phyloP scores from a whole-genome alignment of 2,329 filamentous ascomycete genomes.

The Aspergillus glaucus region DNA sequence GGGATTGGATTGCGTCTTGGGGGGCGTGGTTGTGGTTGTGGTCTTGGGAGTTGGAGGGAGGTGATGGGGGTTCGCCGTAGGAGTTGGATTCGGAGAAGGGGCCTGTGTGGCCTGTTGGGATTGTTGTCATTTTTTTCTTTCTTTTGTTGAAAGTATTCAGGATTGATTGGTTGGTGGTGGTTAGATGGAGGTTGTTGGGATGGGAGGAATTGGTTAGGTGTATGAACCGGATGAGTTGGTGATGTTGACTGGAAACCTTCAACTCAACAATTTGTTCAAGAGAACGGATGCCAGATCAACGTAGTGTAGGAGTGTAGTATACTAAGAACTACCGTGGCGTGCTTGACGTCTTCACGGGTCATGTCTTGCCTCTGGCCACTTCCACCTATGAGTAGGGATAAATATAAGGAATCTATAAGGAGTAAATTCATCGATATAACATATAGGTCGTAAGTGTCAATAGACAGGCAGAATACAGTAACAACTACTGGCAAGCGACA shows the following conservation, averaged over 20 bases:
- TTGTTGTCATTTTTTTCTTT: background rate
- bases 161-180: too few relatives aligned
- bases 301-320: too few relatives aligned
- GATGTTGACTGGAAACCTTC: background rate
- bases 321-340: background rate
- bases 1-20: background rate
- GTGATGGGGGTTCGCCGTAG: background rate
- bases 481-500: conserved; percentile 1
- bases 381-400: too few relatives aligned
- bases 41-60: too few relatives aligned
- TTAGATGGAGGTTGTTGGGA: background rate
- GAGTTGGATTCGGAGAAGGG: conserved; percentile 4
- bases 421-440: too few relatives aligned
- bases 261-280: background rate
- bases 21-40: too few relatives aligned
- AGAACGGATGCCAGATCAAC: background rate
- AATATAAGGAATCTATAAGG: too few relatives aligned
- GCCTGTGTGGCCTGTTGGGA: conserved; percentile 7
- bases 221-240: background rate
- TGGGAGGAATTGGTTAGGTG: background rate
- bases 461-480: background rate
- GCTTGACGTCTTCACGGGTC: background rate
- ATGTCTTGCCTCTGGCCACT: background rate
- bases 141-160: background rate
- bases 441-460: too few relatives aligned